These are phyloP conservation scores for Wallacemonas rigidus DNA, from an alignment of 208 protist genomes.

Conservation along the genomic window DNA sequence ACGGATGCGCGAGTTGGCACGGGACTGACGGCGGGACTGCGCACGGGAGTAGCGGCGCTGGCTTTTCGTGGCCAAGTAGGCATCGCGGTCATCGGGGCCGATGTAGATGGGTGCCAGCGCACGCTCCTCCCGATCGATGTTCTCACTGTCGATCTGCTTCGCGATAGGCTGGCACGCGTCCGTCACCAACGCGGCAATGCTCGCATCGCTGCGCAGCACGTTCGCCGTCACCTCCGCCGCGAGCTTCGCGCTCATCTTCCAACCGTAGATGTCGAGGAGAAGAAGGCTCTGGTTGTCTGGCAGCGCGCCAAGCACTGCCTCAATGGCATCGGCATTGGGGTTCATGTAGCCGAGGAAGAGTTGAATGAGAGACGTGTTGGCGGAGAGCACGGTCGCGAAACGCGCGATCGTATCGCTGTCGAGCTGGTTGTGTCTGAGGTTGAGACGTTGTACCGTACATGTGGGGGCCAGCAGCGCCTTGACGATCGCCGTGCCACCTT, in stretches of 20 bases:
- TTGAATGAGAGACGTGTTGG: slow-evolving; percentile 86
- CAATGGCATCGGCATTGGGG: slow-evolving; percentile 59
- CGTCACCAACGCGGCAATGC: slow-evolving; percentile 71
- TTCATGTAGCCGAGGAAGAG: slow-evolving; percentile 93
- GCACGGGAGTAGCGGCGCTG: slow-evolving; percentile 73
- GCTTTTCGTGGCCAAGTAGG: slow-evolving; percentile 83
- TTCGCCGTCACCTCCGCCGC: slow-evolving; percentile 35
- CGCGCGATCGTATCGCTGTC: slow-evolving; percentile 69
- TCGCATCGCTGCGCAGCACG: slow-evolving; percentile 57
- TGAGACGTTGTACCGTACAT: slow-evolving; percentile 83
- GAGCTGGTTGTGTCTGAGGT: slow-evolving; percentile 84
- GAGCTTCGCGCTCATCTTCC: slow-evolving; percentile 56
- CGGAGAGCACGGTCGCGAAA: slow-evolving; percentile 63
- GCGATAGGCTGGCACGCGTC: slow-evolving; percentile 76
- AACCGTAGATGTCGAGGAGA: slow-evolving; percentile 86
- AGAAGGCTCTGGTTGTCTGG: slow-evolving; percentile 64
- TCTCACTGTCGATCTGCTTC: slow-evolving; percentile 54
- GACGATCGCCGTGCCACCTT: slow-evolving; percentile 67
- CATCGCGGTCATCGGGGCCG: slow-evolving; percentile 83
- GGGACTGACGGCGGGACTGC: slow-evolving; percentile 75
- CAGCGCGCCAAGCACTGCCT: slow-evolving; percentile 56
- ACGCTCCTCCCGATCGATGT: slow-evolving; percentile 58
- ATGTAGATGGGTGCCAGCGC: slow-evolving; percentile 80
- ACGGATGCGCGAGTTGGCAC: slow-evolving; percentile 33
- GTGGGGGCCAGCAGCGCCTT: slow-evolving; percentile 47